phyloP scores from a whole-genome alignment of 805 yeast species.

The Yarrowia porcina region DNA sequence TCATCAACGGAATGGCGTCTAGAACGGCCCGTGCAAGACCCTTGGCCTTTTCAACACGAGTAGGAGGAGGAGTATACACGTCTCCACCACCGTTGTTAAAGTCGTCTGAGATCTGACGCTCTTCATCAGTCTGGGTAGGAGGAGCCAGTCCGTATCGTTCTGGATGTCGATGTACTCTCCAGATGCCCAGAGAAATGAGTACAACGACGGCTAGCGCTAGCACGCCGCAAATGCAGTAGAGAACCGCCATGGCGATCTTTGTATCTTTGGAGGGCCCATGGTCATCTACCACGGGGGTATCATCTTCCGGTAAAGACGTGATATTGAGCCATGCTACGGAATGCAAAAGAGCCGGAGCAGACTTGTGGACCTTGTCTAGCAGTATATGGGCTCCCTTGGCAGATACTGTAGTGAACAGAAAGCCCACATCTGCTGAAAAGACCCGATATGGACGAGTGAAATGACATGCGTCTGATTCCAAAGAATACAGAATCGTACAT shows the following conservation, averaged over 20 bases:
- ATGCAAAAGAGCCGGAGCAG: constrained; percentile 8
- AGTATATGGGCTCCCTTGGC: constrained; percentile 28
- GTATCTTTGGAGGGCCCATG: constrained; percentile 26
- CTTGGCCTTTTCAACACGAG: constrained; percentile 31
- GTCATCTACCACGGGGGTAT: constrained; percentile 2
- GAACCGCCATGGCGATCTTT: constrained; percentile 36
- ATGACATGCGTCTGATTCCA: constrained; percentile 30
- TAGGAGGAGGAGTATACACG: constrained; percentile 26
- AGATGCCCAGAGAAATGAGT: constrained; percentile 37
- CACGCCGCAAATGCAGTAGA: constrained; percentile 36
- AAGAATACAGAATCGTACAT: constrained; percentile 32
- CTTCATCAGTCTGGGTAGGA: background rate
- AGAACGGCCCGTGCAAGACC: constrained; percentile 41
- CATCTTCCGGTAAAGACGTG: background rate
- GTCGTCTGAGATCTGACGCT: background rate
- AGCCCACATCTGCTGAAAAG: constrained; percentile 31
- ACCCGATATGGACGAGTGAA: constrained; percentile 28
- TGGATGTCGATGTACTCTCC: constrained; percentile 39
- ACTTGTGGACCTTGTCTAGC: constrained; percentile 23
- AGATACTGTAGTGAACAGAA: constrained; percentile 32
- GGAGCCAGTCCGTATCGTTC: constrained; percentile 37
- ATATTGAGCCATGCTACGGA: constrained; percentile 22
- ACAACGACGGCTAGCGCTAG: constrained; percentile 35
- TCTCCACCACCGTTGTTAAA: constrained; percentile 28
- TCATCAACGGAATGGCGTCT: constrained; percentile 39